Base-by-base conservation (phyloP, 768 basidiomycete species). In the Xerocomus brunneocitrinus region DNA sequence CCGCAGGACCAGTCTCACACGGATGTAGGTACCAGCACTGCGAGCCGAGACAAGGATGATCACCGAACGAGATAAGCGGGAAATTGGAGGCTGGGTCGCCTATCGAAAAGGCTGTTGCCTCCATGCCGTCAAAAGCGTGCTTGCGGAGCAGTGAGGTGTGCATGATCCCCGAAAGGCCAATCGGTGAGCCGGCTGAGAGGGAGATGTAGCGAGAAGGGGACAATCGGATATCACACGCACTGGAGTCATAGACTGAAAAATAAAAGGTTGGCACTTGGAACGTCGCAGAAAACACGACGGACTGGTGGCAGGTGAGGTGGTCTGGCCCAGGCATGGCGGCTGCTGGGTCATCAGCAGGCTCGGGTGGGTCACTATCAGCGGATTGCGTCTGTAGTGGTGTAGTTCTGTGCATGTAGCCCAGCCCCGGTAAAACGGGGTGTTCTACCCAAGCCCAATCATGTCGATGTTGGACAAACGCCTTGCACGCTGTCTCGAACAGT, bases 21-120 rank as follows among this genome's bases (percentile, higher is more conserved):
- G 93, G 93, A 66, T 95, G 93, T 36, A 95, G 73, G 62, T 85
- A 91, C 91, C 91, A 95, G 51, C 82, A 84, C 8, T 85, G 84
- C 3, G 73, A 81, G 22, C 83, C 85, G 30, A 88, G 74, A 5
- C 77, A 82, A 0, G 91, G 93, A 62, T 95, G 93, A 53, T 95
- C 93, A 8, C 89, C 89, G 61, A 91, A 90, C 12, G 91, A 89
- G 9, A 95, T 71, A 22, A 94, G 67, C 9, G 93, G 89, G 61
- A 92, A 87, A 5, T 80, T 67, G 2, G 80, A 75, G 12, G 66
- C 69, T 2, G 78, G 75, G 8, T 72, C 67, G 24, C 77, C 77
- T 39, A 89, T 67, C 19, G 80, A 82, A 63, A 78, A 88, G 12
- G 77, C 61, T 16, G 83, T 82, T 6, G 65, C 61, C 32, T 79